Conservation (phyloP, 2,329 filamentous ascomycete species). For the Drechslerella coelobrocha region DNA sequence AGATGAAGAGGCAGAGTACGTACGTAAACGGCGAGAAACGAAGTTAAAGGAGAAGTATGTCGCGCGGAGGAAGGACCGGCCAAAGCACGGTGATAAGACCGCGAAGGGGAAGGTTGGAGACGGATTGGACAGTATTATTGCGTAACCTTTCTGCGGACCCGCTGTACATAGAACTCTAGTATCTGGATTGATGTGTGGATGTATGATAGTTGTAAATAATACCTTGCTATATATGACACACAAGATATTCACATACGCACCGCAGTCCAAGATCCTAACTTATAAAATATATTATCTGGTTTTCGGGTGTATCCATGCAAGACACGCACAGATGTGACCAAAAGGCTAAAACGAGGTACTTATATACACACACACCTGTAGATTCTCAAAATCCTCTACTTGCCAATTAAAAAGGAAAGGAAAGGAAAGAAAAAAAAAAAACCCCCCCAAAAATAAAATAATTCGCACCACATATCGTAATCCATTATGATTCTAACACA, state of each 20-base stretch:
- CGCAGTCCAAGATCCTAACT: too few species aligned
- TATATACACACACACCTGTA: slow-evolving; percentile 15
- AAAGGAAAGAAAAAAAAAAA: slow-evolving; percentile 5
- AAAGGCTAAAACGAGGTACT: background rate
- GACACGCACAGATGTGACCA: background rate
- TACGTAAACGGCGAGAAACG: slow-evolving; percentile 31
- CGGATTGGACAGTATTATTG: background rate
- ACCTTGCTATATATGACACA: background rate
- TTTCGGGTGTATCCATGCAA: background rate
- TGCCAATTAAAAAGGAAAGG: background rate
- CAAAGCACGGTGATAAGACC: slow-evolving; percentile 21
- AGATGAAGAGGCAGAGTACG: slow-evolving; percentile 34
- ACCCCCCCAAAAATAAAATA: too few species aligned
- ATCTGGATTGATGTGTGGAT: background rate
- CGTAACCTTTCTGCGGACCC: background rate
- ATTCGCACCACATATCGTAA: slow-evolving; percentile 14
- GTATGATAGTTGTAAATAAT: background rate
- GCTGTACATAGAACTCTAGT: background rate
- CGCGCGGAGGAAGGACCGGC: slow-evolving; percentile 6
- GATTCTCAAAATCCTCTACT: background rate
- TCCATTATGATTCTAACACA: too few species aligned
- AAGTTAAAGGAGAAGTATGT: slow-evolving; percentile 41
- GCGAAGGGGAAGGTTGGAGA: background rate
- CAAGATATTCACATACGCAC: background rate
- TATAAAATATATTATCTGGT: too few species aligned